phyloP scores from a whole-genome alignment of 1,139 yeast genomes.

The Kluyveromyces sp. region DNA sequence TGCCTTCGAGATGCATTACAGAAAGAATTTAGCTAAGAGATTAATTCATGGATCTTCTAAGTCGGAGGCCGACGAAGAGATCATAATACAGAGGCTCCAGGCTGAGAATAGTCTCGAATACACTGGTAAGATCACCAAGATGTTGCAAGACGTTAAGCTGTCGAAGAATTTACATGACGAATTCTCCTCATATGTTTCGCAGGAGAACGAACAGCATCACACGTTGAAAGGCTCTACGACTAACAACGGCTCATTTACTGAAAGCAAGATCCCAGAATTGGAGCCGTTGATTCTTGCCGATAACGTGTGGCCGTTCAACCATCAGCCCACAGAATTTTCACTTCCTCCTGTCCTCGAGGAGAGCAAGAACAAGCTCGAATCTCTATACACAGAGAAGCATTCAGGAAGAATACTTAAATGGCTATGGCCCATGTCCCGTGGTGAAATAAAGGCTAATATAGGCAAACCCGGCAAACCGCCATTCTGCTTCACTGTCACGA shows the following conservation, averaged over 20 bases:
- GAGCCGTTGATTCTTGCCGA: slow-evolving; percentile 77
- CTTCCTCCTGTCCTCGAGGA: slow-evolving; percentile 57
- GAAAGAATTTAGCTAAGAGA: slow-evolving; percentile 83
- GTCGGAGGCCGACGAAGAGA: slow-evolving; percentile 78
- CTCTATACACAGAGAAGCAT: slow-evolving; percentile 68
- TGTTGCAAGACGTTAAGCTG: slow-evolving; percentile 92
- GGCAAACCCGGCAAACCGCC: slow-evolving; percentile 81
- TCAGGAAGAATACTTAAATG: slow-evolving; percentile 86
- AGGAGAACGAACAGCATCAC: slow-evolving; percentile 23
- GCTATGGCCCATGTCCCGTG: slow-evolving; percentile 94
- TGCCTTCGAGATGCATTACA: slow-evolving; percentile 87
- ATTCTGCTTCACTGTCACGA: slow-evolving; percentile 70
- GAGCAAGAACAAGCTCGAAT: slow-evolving; percentile 61
- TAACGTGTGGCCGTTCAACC: slow-evolving; percentile 78
- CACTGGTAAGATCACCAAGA: slow-evolving; percentile 87
- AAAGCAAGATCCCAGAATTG: slow-evolving; percentile 49
- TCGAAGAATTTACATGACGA: slow-evolving; percentile 69
- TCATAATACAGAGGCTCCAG: slow-evolving; percentile 78
- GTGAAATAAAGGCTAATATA: slow-evolving; percentile 85
- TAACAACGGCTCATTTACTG: slow-evolving; percentile 11
- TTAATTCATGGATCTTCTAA: slow-evolving; percentile 79
- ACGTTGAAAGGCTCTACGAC: too few relatives aligned
- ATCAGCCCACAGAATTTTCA: slow-evolving; percentile 41
- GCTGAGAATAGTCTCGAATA: slow-evolving; percentile 89
- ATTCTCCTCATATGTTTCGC: slow-evolving; percentile 49